Base-by-base conservation (phyloP, 139 green algal species). In the Coelastrella sp. region DNA sequence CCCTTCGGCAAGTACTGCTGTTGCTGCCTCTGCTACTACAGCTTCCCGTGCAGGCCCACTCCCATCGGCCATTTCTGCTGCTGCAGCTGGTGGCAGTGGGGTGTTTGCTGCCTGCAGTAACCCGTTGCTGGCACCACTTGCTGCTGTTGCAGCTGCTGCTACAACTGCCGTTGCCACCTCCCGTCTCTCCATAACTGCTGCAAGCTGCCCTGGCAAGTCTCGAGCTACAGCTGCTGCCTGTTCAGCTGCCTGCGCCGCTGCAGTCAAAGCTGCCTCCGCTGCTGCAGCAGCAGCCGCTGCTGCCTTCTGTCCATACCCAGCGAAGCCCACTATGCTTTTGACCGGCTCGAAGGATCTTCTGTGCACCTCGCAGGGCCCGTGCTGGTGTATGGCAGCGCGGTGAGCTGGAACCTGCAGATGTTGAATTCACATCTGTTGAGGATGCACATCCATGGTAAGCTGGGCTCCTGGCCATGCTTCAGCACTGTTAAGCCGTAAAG, bases 261-360 rank as follows among this genome's bases (percentile, higher is more conserved):
- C 32, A 64, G 54, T 20, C 47, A 5, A 7, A 13, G n/a, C 22
- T 80, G n/a, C 58, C 22, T 76, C 60, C 58, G 80, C 80, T 74
- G 80, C 60, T 56, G 59, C 80, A 22, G 80, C 78, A 71, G 82
- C 82, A 47, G 82, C 82, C 7, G 82, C 82, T 23, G 14, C 32
- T 19, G 82, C 64, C n/a, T 64, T 65, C 32, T 87, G 64, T n/a
- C 64, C 32, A 47, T 87, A 87, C 22, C 82, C 82, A 10, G 82
- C 64, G 85, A 73, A 85, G 4, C 91, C 90, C 16, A 80, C 92
- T 64, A 94, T 91, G 79, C 87, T 64, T 17, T 90, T 92, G 61
- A 99, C 87, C 0, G 97, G 97, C 78, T 96, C 92, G 91, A 99
- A 99, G 16, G 93, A 97, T 80, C 92, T 90, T 0, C 97, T 88